Percentiles rank a stretch among this genome's conserved stretches.
phyloP scores from a whole-genome alignment of 257 asterid genomes.

The Nicotiana attenuata region DNA sequence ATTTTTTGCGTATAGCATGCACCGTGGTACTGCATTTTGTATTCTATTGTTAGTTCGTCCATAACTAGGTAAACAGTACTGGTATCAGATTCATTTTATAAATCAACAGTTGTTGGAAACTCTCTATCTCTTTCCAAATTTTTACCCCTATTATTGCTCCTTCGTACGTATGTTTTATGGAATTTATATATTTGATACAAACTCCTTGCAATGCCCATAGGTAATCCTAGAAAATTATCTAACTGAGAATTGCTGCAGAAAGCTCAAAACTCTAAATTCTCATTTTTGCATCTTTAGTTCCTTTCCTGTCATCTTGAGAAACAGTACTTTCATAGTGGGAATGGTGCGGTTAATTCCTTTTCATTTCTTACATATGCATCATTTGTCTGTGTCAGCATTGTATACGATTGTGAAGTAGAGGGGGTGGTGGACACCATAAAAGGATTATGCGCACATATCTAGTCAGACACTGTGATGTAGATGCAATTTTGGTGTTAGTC shows the following conservation, averaged over 20 bases:
- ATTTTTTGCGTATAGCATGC: background rate
- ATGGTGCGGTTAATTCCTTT: background rate
- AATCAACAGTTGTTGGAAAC: background rate
- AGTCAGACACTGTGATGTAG: background rate
- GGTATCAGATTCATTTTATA: background rate
- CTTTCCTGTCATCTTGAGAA: background rate
- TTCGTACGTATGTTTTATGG: background rate
- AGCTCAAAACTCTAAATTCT: constrained; percentile 5
- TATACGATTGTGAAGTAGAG: background rate
- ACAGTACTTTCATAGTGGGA: background rate
- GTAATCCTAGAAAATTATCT: background rate
- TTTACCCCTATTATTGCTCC: background rate
- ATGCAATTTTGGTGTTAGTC: constrained; percentile 1
- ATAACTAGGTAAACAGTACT: background rate
- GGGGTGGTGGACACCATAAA: background rate
- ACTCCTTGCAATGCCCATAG: background rate
- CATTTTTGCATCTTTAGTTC: background rate
- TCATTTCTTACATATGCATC: background rate
- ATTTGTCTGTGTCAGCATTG: background rate
- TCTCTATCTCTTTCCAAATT: background rate
- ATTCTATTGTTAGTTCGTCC: background rate
- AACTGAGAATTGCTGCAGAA: background rate
- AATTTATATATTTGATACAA: background rate
- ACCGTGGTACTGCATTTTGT: background rate
- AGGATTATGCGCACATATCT: background rate